A percentile compares a stretch with the other conserved stretches of the same genome.
phyloP scores from a whole-genome alignment of 2,329 filamentous ascomycete species.

The Fusarium stilboides region DNA sequence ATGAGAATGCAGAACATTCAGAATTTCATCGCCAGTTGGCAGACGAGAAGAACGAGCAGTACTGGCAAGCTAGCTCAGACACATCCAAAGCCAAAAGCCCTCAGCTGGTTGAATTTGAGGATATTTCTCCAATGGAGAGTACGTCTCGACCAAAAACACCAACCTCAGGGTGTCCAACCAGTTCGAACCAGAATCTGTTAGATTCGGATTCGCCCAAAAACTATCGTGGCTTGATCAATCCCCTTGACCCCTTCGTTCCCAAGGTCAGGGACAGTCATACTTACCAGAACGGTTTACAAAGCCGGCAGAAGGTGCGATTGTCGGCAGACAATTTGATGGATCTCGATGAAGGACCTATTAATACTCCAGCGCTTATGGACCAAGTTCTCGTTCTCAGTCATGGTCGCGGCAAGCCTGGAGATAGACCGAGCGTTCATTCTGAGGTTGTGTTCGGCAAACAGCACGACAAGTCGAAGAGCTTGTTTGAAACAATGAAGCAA shows the following conservation, averaged over 20 bases:
- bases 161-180: not conserved
- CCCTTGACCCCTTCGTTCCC: not conserved
- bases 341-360: conserved; percentile 19
- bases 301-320: not conserved
- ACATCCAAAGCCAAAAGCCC: too few species aligned
- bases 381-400: too few species aligned
- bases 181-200: conserved; percentile 6
- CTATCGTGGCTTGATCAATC: conserved; percentile 12
- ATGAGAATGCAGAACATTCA: not conserved
- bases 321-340: conserved; percentile 36
- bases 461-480: conserved; percentile 13
- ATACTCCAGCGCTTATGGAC: conserved; percentile 37
- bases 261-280: not conserved
- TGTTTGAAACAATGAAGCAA: conserved; percentile 47
- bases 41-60: not conserved
- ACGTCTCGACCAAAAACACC: not conserved
- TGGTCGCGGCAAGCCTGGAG: not conserved
- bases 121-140: not conserved
- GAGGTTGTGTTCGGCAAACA: conserved; percentile 30
- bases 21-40: not conserved
- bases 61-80: not conserved
- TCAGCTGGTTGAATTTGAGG: not conserved
- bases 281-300: too few species aligned
- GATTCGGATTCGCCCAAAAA: conserved; percentile 21
- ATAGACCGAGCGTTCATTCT: not conserved